Conservation (phyloP, 148 eudicot species). For the Amaranthus hypochondriacus region DNA sequence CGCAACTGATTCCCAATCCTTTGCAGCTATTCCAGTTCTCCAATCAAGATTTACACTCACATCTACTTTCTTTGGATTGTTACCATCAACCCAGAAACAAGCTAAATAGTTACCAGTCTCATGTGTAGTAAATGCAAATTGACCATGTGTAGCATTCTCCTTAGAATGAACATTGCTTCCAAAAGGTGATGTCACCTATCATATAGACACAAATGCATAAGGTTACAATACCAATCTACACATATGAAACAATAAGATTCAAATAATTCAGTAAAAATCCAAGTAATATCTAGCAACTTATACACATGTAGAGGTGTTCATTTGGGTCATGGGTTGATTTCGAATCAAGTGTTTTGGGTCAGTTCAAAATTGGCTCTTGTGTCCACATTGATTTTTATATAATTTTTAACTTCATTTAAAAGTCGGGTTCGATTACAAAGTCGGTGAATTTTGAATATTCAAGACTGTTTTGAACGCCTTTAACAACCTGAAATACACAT, state of each 20-base stretch:
- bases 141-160: conserved; percentile 72
- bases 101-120: conserved; percentile 79
- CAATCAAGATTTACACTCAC: conserved; percentile 74
- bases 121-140: conserved; percentile 78
- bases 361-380: too few relatives aligned
- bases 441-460: too few relatives aligned
- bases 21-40: conserved; percentile 87
- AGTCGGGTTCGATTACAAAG: too few relatives aligned
- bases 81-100: conserved; percentile 64
- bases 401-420: too few relatives aligned
- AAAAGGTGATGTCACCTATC: conserved; percentile 77
- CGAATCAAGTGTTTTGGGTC: too few relatives aligned
- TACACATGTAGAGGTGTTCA: too few relatives aligned
- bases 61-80: conserved; percentile 35
- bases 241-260: background rate
- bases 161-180: conserved; percentile 57
- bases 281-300: too few relatives aligned
- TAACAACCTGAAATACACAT: too few relatives aligned
- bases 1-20: conserved; percentile 92
- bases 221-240: background rate
- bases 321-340: too few relatives aligned
- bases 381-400: too few relatives aligned
- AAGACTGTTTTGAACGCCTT: too few relatives aligned
- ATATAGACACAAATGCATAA: background rate
- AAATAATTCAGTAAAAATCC: too few relatives aligned